A percentile compares a stretch with the other conserved stretches of the same genome.
phyloP scores from a whole-genome alignment of 2,329 filamentous ascomycete species.

The Fusarium acutatum region DNA sequence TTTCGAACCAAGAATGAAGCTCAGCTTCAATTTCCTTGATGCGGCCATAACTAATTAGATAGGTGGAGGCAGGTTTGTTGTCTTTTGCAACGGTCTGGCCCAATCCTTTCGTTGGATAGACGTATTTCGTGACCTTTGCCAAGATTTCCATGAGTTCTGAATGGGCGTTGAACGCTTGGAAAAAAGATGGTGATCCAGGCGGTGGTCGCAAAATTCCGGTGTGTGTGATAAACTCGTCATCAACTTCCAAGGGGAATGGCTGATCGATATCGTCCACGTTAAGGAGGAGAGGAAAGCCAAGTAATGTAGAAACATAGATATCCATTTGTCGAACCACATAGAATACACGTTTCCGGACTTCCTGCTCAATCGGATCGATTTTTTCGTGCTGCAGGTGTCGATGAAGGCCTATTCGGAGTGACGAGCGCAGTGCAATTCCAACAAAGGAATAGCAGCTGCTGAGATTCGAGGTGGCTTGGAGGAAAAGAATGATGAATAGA shows the following conservation, averaged over 20 bases:
- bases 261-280: constrained; percentile 74
- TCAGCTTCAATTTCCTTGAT: constrained; percentile 73
- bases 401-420: constrained; percentile 81
- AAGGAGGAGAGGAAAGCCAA: constrained; percentile 72
- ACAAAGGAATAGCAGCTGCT: constrained; percentile 84
- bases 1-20: constrained; percentile 69
- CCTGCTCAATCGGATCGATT: constrained; percentile 69
- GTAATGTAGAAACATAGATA: constrained; percentile 72
- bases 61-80: constrained; percentile 58
- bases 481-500: constrained; percentile 81
- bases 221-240: constrained; percentile 73
- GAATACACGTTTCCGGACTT: constrained; percentile 71
- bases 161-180: constrained; percentile 73
- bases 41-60: constrained; percentile 69
- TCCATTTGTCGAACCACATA: constrained; percentile 76
- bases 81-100: constrained; percentile 57
- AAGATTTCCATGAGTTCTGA: constrained; percentile 71
- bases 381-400: constrained; percentile 72
- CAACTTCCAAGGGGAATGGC: constrained; percentile 69
- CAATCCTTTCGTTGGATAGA: constrained; percentile 70
- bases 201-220: constrained; percentile 65
- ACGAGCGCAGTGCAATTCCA: constrained; percentile 78
- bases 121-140: constrained; percentile 69
- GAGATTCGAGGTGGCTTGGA: constrained; percentile 81
- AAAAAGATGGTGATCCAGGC: constrained; percentile 64